Percentiles rank a stretch among this genome's conserved stretches.
Conservation (phyloP, 371 early-diverging fungal species). For the Phascolomyces articulosus region DNA sequence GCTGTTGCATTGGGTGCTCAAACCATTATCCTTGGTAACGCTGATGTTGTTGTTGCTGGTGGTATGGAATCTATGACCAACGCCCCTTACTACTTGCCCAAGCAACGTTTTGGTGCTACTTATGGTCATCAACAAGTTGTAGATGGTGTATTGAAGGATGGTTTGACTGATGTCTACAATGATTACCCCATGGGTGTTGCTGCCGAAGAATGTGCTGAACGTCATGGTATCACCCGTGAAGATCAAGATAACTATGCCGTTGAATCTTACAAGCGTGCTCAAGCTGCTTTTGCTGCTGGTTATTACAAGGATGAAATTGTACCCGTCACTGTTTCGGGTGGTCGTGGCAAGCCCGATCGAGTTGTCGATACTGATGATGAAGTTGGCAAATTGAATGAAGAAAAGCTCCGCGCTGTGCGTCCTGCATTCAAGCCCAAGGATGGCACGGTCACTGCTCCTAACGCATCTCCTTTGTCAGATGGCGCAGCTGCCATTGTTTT, state of each 20-base stretch:
- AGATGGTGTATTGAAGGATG: conserved; percentile 93
- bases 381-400: conserved; percentile 66
- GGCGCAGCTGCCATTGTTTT: conserved; percentile 95
- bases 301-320: conserved; percentile 86
- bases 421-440: conserved; percentile 87
- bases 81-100: conserved; percentile 90
- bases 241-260: conserved; percentile 92
- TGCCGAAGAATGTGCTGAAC: conserved; percentile 91
- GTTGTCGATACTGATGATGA: conserved; percentile 85
- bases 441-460: conserved; percentile 96
- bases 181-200: conserved; percentile 91
- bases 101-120: conserved; percentile 77
- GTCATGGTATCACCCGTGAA: conserved; percentile 80
- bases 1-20: conserved; percentile 88
- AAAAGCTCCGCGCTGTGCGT: conserved; percentile 85
- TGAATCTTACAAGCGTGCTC: conserved; percentile 85
- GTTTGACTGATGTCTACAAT: conserved; percentile 91
- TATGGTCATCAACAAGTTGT: conserved; percentile 86
- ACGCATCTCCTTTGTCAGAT: conserved; percentile 92
- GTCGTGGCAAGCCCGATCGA: conserved; percentile 84
- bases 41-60: conserved; percentile 87
- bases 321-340: conserved; percentile 82
- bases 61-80: conserved; percentile 99
- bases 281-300: conserved; percentile 79
- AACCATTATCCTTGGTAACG: conserved; percentile 81